Evolutionary conservation across 495 filamentous ascomycete species (phyloP), one percentile per base, ranked within the genome.

Genomic region (Trichoderma parareesei): DNA sequence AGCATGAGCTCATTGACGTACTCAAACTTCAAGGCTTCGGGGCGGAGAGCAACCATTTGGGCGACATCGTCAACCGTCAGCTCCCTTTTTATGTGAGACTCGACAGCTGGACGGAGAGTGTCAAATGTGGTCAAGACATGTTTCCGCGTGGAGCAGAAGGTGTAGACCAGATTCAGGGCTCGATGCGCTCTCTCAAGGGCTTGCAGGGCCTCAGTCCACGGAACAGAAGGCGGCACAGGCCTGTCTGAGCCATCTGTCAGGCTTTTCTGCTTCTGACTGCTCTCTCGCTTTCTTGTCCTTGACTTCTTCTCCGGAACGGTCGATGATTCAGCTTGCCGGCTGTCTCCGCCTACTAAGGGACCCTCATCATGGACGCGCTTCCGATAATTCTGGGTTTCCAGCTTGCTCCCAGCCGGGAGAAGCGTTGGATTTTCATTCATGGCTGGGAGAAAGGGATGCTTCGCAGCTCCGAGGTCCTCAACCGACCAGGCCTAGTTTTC

Each of bases 131-230:
- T 97, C 0, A 88, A 87, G 8, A 98, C 78, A 66, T 97, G 91
- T 71, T 95, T 96, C 9, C 95, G 87, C 8, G 93, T 93, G 71
- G 87, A 93, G 74, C 90, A 92, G 75, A 98, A 98, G 1, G 94
- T 98, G 70, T 90, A 96, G 7, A 97, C 91, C 4, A 97, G 75
- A 69, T 96, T 98, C 64, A 98, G 75, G 7, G 95, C 93, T 63
- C 87, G 83, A 72, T 97, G 89, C 0, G 86, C 90, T 70, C 90
- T 87, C 6, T 87, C 84, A 8, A 98, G 83, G 46, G 78, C 76
- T 53, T 84, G 53, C 10, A 57, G 27, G 0, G 53, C 27, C 20
- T 33, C 53, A 57, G 9, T 57, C 53, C 53, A 57, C 13, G 53
- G 33, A 57, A 57, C 37, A 35, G 20, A 4, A 1, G 53, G 37